Conservation (phyloP, 2,329 filamentous ascomycete species). For the Ophiostoma sp. region DNA sequence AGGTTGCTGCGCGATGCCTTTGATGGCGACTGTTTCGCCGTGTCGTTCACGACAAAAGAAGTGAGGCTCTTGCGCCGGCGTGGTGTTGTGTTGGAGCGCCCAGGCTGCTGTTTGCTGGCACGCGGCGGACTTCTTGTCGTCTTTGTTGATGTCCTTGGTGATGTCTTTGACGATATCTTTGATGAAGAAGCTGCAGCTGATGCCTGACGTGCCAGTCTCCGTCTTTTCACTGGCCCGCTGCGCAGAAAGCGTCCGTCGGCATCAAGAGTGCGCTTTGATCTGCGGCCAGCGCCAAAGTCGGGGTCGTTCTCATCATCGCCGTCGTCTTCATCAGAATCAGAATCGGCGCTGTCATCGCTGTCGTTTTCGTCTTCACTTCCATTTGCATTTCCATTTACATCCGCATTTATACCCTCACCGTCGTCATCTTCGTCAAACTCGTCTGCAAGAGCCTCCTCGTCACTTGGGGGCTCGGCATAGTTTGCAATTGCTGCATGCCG, state of each 20-base stretch:
- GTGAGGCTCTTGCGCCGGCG: not conserved
- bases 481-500: slow-evolving; percentile 20
- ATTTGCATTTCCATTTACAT: not conserved
- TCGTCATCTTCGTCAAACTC: slow-evolving; percentile 4
- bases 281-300: slow-evolving; percentile 16
- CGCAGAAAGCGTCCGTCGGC: not conserved
- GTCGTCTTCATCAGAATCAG: not conserved
- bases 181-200: not conserved
- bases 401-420: not conserved
- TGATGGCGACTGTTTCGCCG: not conserved
- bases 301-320: slow-evolving; percentile 12
- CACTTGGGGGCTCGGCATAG: slow-evolving; percentile 18
- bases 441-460: slow-evolving; percentile 20
- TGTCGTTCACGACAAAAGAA: not conserved
- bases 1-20: not conserved
- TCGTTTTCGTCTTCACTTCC: not conserved
- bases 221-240: slow-evolving; percentile 11
- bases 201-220: slow-evolving; percentile 16
- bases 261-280: slow-evolving; percentile 13
- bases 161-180: not conserved
- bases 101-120: not conserved
- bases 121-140: not conserved
- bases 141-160: not conserved
- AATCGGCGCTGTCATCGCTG: not conserved
- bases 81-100: not conserved